Conservation (phyloP, 2,329 filamentous ascomycete species). For the Fusarium praegraminearum region DNA sequence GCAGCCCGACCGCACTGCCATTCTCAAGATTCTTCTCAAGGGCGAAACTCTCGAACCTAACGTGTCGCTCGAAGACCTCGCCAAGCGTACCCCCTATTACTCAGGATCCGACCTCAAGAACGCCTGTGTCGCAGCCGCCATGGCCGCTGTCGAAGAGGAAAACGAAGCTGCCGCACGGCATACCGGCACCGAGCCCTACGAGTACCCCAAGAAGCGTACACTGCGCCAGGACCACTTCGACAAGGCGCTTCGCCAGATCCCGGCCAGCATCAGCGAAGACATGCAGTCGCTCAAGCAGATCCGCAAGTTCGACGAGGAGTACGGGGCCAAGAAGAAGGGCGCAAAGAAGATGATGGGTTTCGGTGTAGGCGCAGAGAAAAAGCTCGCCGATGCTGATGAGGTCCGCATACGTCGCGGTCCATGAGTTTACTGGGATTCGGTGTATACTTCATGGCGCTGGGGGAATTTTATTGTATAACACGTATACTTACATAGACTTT, state of each 20-base stretch:
- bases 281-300: slow-evolving; percentile 90
- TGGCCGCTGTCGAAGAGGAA: slow-evolving; percentile 83
- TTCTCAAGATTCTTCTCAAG: slow-evolving; percentile 77
- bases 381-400: slow-evolving; percentile 56
- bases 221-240: slow-evolving; percentile 82
- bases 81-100: slow-evolving; percentile 78
- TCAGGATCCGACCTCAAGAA: slow-evolving; percentile 89
- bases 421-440: slow-evolving; percentile 14
- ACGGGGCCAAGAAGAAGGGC: slow-evolving; percentile 81
- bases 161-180: slow-evolving; percentile 57
- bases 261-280: slow-evolving; percentile 91
- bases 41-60: slow-evolving; percentile 72
- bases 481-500: slow-evolving; percentile 39
- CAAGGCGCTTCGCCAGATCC: slow-evolving; percentile 87
- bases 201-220: slow-evolving; percentile 69
- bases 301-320: slow-evolving; percentile 95
- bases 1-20: slow-evolving; percentile 73
- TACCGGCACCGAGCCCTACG: slow-evolving; percentile 59
- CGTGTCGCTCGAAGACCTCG: slow-evolving; percentile 72
- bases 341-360: slow-evolving; percentile 72
- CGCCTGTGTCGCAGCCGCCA: slow-evolving; percentile 80
- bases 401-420: slow-evolving; percentile 57
- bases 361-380: slow-evolving; percentile 58
- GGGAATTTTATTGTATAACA: slow-evolving; percentile 19
- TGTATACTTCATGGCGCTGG: slow-evolving; percentile 18